These are phyloP conservation scores for Escallonia rubra DNA, from an alignment of 129 eudicot genomes.

Conservation along the genomic window DNA sequence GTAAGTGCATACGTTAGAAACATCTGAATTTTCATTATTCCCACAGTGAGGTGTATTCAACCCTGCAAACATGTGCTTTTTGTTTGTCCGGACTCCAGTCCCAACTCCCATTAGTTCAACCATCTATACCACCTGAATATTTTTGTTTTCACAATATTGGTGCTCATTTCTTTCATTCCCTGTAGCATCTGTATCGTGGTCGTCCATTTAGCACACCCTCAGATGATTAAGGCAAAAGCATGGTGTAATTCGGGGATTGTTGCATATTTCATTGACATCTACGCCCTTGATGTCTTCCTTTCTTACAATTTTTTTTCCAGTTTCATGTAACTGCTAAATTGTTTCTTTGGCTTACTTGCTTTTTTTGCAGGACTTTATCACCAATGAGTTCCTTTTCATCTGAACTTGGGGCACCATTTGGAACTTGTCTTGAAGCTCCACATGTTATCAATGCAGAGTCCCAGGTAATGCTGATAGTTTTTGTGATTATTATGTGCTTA, in stretches of 20 bases:
- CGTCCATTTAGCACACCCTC: neutral
- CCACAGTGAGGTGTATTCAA: neutral
- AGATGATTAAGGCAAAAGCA: neutral
- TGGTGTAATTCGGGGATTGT: no score
- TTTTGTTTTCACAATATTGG: neutral
- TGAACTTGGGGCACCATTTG: conserved; percentile 89
- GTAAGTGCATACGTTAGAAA: conserved; percentile 34
- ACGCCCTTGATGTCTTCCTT: neutral
- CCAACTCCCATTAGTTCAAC: neutral
- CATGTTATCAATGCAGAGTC: conserved; percentile 81
- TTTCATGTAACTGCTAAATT: neutral
- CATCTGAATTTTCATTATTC: neutral
- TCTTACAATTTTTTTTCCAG: conserved; percentile 5
- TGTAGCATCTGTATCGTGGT: no score
- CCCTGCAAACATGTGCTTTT: neutral
- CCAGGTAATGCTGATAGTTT: conserved; percentile 39
- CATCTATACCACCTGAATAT: neutral
- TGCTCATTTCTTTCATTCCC: neutral
- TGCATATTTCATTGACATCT: conserved; percentile 1
- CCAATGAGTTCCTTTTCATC: conserved; percentile 91
- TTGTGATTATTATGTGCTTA: neutral
- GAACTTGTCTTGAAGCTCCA: conserved; percentile 87
- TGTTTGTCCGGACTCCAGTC: neutral
- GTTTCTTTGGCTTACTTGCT: neutral
- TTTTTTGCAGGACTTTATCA: conserved; percentile 67